phyloP scores from a whole-genome alignment of 2,329 filamentous ascomycete species.

The Thelonectria discophora region DNA sequence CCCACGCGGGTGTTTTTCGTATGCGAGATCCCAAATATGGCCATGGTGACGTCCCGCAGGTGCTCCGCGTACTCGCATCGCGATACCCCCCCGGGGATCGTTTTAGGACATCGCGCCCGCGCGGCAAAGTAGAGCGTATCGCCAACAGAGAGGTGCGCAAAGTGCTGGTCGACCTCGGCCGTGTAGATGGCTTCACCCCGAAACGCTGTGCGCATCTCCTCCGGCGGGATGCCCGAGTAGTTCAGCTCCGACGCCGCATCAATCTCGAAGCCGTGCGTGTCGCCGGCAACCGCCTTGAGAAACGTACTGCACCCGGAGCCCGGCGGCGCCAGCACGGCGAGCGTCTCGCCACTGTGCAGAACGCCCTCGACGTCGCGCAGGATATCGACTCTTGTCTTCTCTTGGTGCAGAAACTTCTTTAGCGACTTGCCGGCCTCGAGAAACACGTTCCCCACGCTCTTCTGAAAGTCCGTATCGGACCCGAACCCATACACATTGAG shows the following conservation, averaged over 20 bases:
- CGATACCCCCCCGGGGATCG: conserved; percentile 64
- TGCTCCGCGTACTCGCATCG: conserved; percentile 63
- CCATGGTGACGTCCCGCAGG: conserved; percentile 74
- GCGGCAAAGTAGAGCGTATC: conserved; percentile 79
- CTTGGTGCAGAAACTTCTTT: conserved; percentile 27
- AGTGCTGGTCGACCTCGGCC: conserved; percentile 80
- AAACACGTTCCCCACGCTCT: conserved; percentile 41
- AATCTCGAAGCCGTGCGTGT: conserved; percentile 52
- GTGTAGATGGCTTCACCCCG: conserved; percentile 84
- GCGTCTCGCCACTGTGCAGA: conserved; percentile 34
- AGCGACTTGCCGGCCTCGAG: conserved; percentile 32
- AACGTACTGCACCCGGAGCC: conserved; percentile 62
- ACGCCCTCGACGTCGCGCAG: conserved; percentile 36
- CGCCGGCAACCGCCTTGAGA: conserved; percentile 61
- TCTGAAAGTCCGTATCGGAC: conserved; percentile 43
- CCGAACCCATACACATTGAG: conserved; percentile 43
- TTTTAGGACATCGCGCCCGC: conserved; percentile 67
- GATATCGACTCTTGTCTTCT: conserved; percentile 26
- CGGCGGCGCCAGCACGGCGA: conserved; percentile 58
- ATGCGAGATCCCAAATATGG: conserved; percentile 73
- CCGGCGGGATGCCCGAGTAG: conserved; percentile 48
- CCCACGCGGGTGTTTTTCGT: conserved; percentile 74
- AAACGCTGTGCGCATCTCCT: conserved; percentile 16
- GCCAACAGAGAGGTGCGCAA: conserved; percentile 75
- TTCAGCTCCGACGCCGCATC: conserved; percentile 47